Evolutionary conservation across 108 stramenopile species (phyloP).

Genomic region (Mediolabrus comicus): DNA sequence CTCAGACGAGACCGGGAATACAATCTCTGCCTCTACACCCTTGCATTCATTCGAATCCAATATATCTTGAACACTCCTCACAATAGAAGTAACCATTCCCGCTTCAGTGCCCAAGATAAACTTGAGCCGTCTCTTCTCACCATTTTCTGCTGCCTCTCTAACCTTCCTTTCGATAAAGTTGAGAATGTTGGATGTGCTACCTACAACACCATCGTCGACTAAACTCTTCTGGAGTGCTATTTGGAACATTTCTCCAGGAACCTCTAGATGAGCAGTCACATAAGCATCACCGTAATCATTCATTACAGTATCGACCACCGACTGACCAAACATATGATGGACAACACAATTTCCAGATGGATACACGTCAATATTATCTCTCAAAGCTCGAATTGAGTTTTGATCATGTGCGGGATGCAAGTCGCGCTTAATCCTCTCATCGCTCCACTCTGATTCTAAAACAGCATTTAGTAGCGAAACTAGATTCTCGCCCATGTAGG

Average conservation of each 20-base stretch:
- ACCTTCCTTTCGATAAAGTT: conserved; percentile 90
- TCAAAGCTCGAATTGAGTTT: conserved; percentile 48
- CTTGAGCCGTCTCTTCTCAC: conserved; percentile 49
- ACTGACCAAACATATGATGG: conserved; percentile 94
- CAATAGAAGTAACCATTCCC: conserved; percentile 94
- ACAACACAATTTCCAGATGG: conserved; percentile 93
- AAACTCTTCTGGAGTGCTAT: conserved; percentile 88
- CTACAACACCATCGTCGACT: conserved; percentile 83
- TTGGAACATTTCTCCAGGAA: conserved; percentile 97
- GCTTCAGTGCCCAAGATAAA: conserved; percentile 94
- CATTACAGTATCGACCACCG: conserved; percentile 71
- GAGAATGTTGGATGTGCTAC: conserved; percentile 91
- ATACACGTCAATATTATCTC: conserved; percentile 68
- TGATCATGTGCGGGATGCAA: conserved; percentile 73
- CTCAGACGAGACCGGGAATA: conserved; percentile 94
- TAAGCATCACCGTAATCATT: conserved; percentile 74
- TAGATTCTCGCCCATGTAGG: conserved; percentile 95
- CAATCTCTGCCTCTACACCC: conserved; percentile 82
- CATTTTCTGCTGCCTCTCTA: conserved; percentile 46
- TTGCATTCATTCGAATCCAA: conserved; percentile 43
- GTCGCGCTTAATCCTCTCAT: conserved; percentile 57
- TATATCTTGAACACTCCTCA: conserved; percentile 83
- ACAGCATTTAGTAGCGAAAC: conserved; percentile 64
- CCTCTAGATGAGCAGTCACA: conserved; percentile 94
- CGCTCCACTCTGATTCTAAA: conserved; percentile 54